These are phyloP conservation scores for Heterococcus sp. DNA, from an alignment of 108 stramenopile species.

Conservation along the genomic window DNA sequence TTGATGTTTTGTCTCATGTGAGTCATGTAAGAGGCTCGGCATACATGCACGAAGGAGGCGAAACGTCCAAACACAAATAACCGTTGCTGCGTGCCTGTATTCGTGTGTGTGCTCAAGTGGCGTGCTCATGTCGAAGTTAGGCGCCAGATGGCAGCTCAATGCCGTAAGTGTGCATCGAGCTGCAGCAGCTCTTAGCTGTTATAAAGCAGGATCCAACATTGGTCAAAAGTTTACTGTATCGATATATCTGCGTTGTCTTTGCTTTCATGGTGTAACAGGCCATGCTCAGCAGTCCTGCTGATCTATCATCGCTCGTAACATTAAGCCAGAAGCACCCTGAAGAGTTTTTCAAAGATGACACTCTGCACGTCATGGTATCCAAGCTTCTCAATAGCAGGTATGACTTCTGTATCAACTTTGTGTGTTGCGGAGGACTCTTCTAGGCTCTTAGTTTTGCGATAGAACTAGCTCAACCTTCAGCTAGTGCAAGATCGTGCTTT, in stretches of 20 bases:
- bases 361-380: conserved; percentile 49
- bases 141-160: conserved; percentile 41
- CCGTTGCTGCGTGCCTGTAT: no score
- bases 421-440: no score
- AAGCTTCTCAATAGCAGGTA: conserved; percentile 53
- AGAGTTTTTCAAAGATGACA: conserved; percentile 43
- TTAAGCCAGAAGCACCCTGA: conserved; percentile 48
- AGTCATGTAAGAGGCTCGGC: background rate
- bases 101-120: background rate
- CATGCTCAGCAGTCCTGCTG: conserved; percentile 55
- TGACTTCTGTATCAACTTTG: background rate
- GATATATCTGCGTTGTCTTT: background rate
- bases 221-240: background rate
- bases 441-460: background rate
- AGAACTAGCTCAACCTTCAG: background rate
- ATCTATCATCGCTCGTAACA: conserved; percentile 55
- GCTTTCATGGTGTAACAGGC: conserved; percentile 2
- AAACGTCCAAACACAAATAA: background rate
- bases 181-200: background rate
- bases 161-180: conserved; percentile 1
- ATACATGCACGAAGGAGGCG: background rate
- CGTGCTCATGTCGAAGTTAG: background rate
- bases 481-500: no score
- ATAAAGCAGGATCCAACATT: no score
- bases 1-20: background rate